phyloP scores from a whole-genome alignment of 2,329 filamentous ascomycete species.

The Magnaporthiopsis poae region DNA sequence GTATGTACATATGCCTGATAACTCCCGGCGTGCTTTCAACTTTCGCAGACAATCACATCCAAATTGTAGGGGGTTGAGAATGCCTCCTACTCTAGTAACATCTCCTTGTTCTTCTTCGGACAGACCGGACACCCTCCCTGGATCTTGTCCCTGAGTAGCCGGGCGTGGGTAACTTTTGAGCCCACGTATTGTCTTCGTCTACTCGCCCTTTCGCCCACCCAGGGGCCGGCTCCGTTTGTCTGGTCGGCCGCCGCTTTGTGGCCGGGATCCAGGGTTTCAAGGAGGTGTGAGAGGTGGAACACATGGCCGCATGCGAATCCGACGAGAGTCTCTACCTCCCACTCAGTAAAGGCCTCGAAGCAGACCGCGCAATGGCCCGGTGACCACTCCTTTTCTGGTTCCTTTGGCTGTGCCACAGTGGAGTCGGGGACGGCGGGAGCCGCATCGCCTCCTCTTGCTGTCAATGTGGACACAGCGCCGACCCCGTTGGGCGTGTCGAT shows the following conservation, averaged over 20 bases:
- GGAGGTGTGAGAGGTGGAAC: conserved; percentile 65
- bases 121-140: conserved; percentile 56
- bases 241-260: conserved; percentile 31
- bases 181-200: conserved; percentile 38
- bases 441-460: neutral
- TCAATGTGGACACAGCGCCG: neutral
- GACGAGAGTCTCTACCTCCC: conserved; percentile 62
- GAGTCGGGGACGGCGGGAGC: neutral
- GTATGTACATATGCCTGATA: neutral
- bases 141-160: conserved; percentile 63
- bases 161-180: conserved; percentile 77
- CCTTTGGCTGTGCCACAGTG: neutral
- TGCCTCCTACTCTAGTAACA: neutral
- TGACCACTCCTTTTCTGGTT: conserved; percentile 25
- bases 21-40: no score
- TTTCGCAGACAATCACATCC: no score
- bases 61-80: neutral
- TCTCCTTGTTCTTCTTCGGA: conserved; percentile 12
- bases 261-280: conserved; percentile 41
- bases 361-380: conserved; percentile 53
- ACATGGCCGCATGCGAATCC: conserved; percentile 77
- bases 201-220: neutral
- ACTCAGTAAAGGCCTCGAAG: conserved; percentile 44
- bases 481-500: neutral
- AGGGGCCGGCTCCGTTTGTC: neutral